A percentile compares a stretch with the other conserved stretches of the same genome.
Conservation (phyloP, 148 eudicot species). For the Chenopodium formosanum region DNA sequence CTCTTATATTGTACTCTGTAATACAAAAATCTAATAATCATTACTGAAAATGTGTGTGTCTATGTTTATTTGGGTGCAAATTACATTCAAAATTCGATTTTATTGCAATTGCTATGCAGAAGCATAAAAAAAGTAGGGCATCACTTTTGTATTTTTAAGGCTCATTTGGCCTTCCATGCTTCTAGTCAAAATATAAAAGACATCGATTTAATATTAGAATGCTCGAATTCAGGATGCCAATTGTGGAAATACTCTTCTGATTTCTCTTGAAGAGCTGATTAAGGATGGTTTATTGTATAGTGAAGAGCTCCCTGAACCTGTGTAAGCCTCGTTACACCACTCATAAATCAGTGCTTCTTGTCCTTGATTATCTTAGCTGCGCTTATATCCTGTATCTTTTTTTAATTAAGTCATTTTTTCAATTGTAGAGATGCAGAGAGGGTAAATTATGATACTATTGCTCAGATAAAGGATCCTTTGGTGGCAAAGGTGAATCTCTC, state of each 20-base stretch:
- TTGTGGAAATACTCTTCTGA: slow-evolving; percentile 94
- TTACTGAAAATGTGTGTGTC: not conserved
- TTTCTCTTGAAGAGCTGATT: slow-evolving; percentile 94
- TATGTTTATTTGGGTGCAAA: not conserved
- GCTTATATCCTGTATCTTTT: not conserved
- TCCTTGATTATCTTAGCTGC: not conserved
- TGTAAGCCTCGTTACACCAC: slow-evolving; percentile 43
- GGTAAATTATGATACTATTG: slow-evolving; percentile 61
- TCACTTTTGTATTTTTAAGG: not conserved
- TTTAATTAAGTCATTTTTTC: slow-evolving; percentile 1
- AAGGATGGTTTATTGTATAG: slow-evolving; percentile 78
- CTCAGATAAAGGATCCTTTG: slow-evolving; percentile 82
- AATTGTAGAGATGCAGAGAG: slow-evolving; percentile 57
- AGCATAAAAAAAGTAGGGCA: not conserved
- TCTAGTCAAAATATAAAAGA: too few relatives aligned
- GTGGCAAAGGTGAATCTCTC: slow-evolving; percentile 57
- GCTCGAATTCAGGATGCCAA: slow-evolving; percentile 74
- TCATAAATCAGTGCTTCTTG: not conserved
- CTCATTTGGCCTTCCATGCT: not conserved
- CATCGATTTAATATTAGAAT: not conserved
- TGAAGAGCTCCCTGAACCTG: slow-evolving; percentile 81
- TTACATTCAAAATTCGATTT: not conserved
- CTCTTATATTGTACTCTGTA: too few relatives aligned
- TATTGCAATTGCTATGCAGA: not conserved
- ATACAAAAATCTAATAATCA: too few relatives aligned